Base-by-base conservation (phyloP, 176 grass and related monocot species). In the Rhynchospora tenuis region DNA sequence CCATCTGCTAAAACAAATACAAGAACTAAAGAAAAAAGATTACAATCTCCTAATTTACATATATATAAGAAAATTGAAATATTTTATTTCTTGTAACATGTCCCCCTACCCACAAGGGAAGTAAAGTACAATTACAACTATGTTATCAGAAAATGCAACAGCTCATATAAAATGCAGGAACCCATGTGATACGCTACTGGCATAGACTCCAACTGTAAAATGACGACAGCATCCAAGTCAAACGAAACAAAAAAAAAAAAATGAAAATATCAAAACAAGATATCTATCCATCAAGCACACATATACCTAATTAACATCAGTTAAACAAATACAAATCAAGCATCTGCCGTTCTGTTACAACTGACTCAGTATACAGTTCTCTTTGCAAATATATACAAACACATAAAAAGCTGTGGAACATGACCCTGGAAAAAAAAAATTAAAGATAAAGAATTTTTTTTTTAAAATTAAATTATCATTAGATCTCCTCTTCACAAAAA, bases 281-380 rank as follows among this genome's bases (percentile, higher is more conserved):
- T 69, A 69, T 69, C 15, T 16, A 50, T 73, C 20, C 45, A 51
- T 74, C 20, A 50, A 9, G 45, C 70, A 74, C 45, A 74, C 20
- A 22, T 48, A 51, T 51, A 74, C 46, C 46, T 74, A 38, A 2
- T 38, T 38, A 74, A 74, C 44, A 73, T 50, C 26, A 51, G 10
- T 74, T 73, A 74, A 74, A 9, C 45, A 74, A 76, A 76, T 52
- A 55, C 73, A 76, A 75, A 27, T 55, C 73, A 55, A 76, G 24
- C 73, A 76, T 28, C 51, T 5, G 73, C 44, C 5, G 4, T 73
- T 48, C 44, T n/a, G 4, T 12, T 47, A 48, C 69, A 73, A 47
- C 29, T 6, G 5, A 42, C 29, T 9, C 6, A 38, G 31, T 15
- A 68, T 12, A 68, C 17, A 76, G 23, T 16, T 76, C 48, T 28